Evolutionary conservation across 768 basidiomycete species (phyloP).

Genomic region (Strobilomyces dryophilus): DNA sequence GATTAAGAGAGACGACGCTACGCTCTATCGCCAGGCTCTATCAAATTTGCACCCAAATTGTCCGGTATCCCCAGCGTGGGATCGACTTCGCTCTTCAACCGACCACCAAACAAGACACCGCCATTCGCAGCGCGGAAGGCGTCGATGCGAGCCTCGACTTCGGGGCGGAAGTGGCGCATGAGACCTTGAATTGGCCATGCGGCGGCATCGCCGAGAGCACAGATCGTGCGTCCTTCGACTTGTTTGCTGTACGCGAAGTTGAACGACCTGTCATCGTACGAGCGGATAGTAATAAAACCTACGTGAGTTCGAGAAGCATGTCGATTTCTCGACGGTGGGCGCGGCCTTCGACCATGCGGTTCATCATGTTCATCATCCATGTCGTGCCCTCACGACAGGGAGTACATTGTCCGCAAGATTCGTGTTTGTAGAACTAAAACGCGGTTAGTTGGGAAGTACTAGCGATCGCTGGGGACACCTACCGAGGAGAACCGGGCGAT

Average conservation of each 20-base stretch:
- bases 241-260: constrained; percentile 63
- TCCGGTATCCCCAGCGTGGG: constrained; percentile 70
- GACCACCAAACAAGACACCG: constrained; percentile 85
- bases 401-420: constrained; percentile 96
- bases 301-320: constrained; percentile 96
- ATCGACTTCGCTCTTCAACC: constrained; percentile 62
- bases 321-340: constrained; percentile 93
- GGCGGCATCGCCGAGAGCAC: constrained; percentile 94
- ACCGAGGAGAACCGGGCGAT: constrained; percentile 91
- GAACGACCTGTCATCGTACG: background rate
- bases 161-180: constrained; percentile 96
- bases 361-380: constrained; percentile 99
- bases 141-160: constrained; percentile 86
- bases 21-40: constrained; percentile 37
- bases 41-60: constrained; percentile 56
- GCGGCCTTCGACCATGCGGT: constrained; percentile 89
- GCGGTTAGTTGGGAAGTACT: constrained; percentile 1
- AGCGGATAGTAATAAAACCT: constrained; percentile 24
- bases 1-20: constrained; percentile 6
- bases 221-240: constrained; percentile 95
- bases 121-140: constrained; percentile 73
- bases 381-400: constrained; percentile 94
- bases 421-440: constrained; percentile 91
- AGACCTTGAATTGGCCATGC: constrained; percentile 99
- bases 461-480: constrained; percentile 13